These are phyloP conservation scores for Vaccinium myrtillus DNA, from an alignment of 148 eudicot species.

Conservation along the genomic window DNA sequence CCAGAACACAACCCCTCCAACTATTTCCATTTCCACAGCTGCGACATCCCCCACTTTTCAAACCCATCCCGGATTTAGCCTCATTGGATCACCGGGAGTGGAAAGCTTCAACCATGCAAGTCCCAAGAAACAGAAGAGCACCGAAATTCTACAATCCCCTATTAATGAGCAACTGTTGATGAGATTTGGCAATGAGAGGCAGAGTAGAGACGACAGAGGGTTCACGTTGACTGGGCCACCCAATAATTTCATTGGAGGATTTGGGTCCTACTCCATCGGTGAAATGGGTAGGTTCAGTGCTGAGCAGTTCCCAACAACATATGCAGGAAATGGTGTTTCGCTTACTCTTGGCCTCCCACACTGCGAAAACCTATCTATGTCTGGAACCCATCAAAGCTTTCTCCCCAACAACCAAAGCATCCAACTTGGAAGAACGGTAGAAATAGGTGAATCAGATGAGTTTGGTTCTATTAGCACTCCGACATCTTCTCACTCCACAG, in stretches of 20 bases:
- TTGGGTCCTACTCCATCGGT: conserved; percentile 45
- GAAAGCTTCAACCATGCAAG: conserved; percentile 44
- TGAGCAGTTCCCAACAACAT: conserved; percentile 43
- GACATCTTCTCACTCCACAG: conserved; percentile 34
- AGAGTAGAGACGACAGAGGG: conserved; percentile 27
- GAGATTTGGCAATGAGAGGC: conserved; percentile 38
- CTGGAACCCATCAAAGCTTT: conserved; percentile 43
- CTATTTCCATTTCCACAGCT: conserved; percentile 24
- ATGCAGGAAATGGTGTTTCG: conserved; percentile 55
- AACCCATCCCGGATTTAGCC: conserved; percentile 40
- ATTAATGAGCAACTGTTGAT: conserved; percentile 29
- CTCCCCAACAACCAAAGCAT: conserved; percentile 41
- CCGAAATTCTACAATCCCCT: conserved; percentile 23
- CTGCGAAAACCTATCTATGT: conserved; percentile 44
- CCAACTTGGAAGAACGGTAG: conserved; percentile 42
- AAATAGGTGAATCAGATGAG: conserved; percentile 33
- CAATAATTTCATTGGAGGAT: conserved; percentile 47
- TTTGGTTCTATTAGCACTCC: conserved; percentile 32
- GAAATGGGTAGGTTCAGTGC: conserved; percentile 54
- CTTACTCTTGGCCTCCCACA: conserved; percentile 80
- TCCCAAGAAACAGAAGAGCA: conserved; percentile 54
- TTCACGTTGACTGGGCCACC: conserved; percentile 43
- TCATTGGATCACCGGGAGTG: conserved; percentile 40
- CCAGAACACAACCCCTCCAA: conserved; percentile 25
- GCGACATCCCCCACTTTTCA: conserved; percentile 28